Percentiles rank a stretch among this genome's conserved stretches.
These are phyloP conservation scores for Mitragyna speciosa DNA, from an alignment of 257 asterid species.

Conservation along the genomic window DNA sequence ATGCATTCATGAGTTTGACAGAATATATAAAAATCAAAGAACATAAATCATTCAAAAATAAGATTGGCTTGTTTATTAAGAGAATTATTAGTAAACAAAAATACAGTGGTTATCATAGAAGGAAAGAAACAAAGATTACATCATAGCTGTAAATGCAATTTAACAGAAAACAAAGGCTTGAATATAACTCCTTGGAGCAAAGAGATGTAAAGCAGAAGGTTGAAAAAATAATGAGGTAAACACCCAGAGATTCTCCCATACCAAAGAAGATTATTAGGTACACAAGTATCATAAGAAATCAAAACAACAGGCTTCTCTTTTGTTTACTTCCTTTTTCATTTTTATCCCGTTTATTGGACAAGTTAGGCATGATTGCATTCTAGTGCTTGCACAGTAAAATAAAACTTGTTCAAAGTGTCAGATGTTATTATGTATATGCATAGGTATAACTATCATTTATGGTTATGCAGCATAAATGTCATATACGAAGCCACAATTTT, in stretches of 20 bases:
- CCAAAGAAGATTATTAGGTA: no score
- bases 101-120: no score
- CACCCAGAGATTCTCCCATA: no score
- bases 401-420: no score
- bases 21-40: not conserved
- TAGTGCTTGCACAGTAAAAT: no score
- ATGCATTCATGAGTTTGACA: constrained; percentile 12
- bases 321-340: no score
- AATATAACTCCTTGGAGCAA: not conserved
- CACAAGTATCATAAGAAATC: no score
- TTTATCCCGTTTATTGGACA: not conserved
- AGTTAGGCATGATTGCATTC: not conserved
- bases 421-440: not conserved
- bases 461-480: not conserved
- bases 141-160: not conserved
- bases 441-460: not conserved
- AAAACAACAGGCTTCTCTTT: no score
- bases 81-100: not conserved
- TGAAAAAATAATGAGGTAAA: not conserved
- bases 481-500: not conserved
- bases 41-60: not conserved
- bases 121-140: no score
- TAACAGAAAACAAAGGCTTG: not conserved
- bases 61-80: not conserved
- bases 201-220: not conserved